Base-by-base conservation (phyloP, 176 grass and related monocot genomes). In the Bromus sterilis region DNA sequence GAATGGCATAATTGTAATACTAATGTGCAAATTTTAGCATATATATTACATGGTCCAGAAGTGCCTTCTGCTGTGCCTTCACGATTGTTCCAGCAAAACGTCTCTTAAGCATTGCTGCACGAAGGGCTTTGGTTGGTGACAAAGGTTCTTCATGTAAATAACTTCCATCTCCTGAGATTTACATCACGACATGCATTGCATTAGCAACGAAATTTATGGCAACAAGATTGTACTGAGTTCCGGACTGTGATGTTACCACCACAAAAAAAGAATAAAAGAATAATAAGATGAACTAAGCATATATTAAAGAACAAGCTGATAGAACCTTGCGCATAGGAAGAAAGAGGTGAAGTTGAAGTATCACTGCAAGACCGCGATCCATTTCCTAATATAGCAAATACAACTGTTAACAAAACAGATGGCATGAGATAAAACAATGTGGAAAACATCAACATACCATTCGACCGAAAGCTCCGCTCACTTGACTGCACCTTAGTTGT, bases 11-110 rank as follows among this genome's bases (percentile, higher is more conserved):
- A 62, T 44, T 55, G 51, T 2, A 83, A 21, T 51, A 51, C 48
- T 51, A 21, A 56, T n/a, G 8, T 23, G 86, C 74, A 86, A 33
- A 56, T 7, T 51, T 72, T 39, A 71, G 46, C 23, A 56, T 73
- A 14, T 31, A 75, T 44, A 83, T 71, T 46, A 96, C 90, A 83
- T 93, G 93, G 86, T 85, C 86, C 62, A 92, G 77, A 92, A 94
- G 92, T 78, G 89, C 80, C 33, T 86, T 88, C 57, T 94, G 83
- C 33, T 97, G 87, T 2, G 91, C 91, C 87, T 97, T 97, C 42
- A 94, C 83, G 26, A 97, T 97, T 62, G 94, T 97, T 66, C 87
- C 87, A 64, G 94, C 92, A 92, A 97, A 94, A 84, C 87, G 89
- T 4, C 56, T 84, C 83, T 85, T 97, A 49, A 97, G 80, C 48